A percentile compares a stretch with the other conserved stretches of the same genome.
phyloP scores from a whole-genome alignment of 163 green algal genomes.

The Volvox carteri region DNA sequence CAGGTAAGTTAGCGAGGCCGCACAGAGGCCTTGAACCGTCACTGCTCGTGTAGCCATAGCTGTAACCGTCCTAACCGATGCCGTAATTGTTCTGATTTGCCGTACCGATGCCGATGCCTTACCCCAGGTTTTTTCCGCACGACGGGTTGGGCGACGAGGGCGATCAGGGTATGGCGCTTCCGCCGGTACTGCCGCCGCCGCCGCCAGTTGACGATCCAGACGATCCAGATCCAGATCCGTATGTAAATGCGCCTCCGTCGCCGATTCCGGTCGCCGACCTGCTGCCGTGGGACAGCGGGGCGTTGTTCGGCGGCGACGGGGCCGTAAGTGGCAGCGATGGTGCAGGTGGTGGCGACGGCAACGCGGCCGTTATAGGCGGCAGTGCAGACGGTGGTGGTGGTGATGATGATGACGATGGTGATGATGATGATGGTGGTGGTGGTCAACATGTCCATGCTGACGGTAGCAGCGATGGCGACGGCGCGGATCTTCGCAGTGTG shows the following conservation, averaged over 20 bases:
- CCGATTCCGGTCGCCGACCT: too few species aligned
- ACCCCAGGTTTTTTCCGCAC: conserved; percentile 41
- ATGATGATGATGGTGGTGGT: too few species aligned
- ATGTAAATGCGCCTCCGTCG: too few species aligned
- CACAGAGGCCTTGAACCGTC: too few species aligned
- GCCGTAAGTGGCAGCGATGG: too few species aligned
- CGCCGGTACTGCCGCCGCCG: conserved; percentile 28
- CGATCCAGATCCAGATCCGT: background rate
- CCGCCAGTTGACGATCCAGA: background rate
- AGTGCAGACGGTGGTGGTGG: background rate
- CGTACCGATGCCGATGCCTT: background rate
- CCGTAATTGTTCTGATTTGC: too few species aligned
- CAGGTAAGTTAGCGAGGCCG: too few species aligned
- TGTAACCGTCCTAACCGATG: too few species aligned
- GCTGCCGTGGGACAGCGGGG: too few species aligned
- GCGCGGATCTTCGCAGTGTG: background rate
- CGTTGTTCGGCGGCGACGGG: too few species aligned
- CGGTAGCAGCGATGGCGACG: background rate
- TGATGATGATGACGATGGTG: background rate
- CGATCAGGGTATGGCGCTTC: conserved; percentile 41
- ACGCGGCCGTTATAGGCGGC: background rate
- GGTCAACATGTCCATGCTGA: too few species aligned
- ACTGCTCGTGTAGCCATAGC: too few species aligned
- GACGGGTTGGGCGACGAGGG: conserved; percentile 11
- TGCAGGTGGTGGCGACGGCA: background rate